Base-by-base conservation (phyloP, 148 eudicot species). In the Chenopodium quinoa region DNA sequence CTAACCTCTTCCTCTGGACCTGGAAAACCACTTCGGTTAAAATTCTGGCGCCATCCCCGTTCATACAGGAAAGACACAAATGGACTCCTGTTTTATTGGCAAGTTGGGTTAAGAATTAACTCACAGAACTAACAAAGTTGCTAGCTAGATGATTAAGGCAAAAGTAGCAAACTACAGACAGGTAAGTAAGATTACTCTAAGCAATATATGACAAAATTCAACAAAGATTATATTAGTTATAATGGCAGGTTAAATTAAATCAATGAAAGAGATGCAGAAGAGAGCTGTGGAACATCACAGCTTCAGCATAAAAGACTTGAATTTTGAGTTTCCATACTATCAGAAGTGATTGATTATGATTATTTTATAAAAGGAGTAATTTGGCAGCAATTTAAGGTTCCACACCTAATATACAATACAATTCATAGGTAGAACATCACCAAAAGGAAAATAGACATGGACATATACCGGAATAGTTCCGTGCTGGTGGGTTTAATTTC, bases 11-110 rank as follows among this genome's bases (percentile, higher is more conserved):
- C 96, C 83, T 97, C 97, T 44, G 88, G 92, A 75, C 99, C 99
- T 48, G 99, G 99, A 81, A 93, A 96, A 79, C 99, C 99, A 86
- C 93, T 87, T 65, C 82, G 87, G 84, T 74, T 91, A 71, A 96
- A 96, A 84, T 91, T 96, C 83, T 96, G 99, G 68, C 99, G 97
- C 99, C 99, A 97, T 67, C 99, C 99, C 62, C 99, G 91, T 85
- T 97, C 99, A 78, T 97, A 97, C 81, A 91, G 82, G 84, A 94
- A 97, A 58, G 99, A 97, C 76, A 97, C 97, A 75, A 97, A 76
- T 44, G 99, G 98, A 80, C 97, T 97, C 93, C 99, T 97, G 83
- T 82, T 58, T 29, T 29, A 1, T 44, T 40, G n/a, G 1, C 76
- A 47, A 76, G 19, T 14, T 76, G 31, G 66, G 2, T n/a, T 50